Percentiles rank a stretch among this genome's conserved stretches.
Evolutionary conservation across 1,284 basidiomycete genomes (phyloP).

Genomic region (Moesziomyces globuligerus): DNA sequence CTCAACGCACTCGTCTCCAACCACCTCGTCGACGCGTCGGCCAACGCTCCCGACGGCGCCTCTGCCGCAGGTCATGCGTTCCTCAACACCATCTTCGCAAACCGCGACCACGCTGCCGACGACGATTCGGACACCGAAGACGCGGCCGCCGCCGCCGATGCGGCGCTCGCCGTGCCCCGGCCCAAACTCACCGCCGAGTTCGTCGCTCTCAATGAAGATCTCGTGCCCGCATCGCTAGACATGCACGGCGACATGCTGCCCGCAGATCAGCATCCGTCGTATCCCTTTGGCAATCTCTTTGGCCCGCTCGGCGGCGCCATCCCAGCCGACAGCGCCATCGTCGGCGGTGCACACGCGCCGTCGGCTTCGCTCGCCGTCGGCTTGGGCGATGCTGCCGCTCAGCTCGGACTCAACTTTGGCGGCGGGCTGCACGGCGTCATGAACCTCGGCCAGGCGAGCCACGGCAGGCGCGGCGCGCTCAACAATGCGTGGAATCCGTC

Average conservation of each 20-base stretch:
- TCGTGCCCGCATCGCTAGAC: constrained; percentile 54
- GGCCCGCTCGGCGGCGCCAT: constrained; percentile 35
- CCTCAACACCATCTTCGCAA: constrained; percentile 30
- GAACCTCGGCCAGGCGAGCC: constrained; percentile 28
- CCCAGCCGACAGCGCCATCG: constrained; percentile 39
- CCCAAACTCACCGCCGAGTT: constrained; percentile 41
- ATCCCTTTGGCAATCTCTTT: constrained; percentile 56
- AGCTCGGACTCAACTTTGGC: constrained; percentile 33
- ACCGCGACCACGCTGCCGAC: constrained; percentile 25
- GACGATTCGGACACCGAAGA: constrained; percentile 31
- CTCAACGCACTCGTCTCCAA: constrained; percentile 45
- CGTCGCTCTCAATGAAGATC: constrained; percentile 49
- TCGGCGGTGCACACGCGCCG: constrained; percentile 18
- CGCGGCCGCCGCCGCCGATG: constrained; percentile 7
- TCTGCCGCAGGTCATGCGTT: constrained; percentile 21
- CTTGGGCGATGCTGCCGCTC: constrained; percentile 24
- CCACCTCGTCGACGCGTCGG: constrained; percentile 35
- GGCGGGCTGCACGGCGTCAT: constrained; percentile 33
- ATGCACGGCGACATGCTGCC: constrained; percentile 59
- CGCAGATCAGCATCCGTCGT: constrained; percentile 58
- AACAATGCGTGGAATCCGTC: constrained; percentile 32
- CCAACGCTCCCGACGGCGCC: constrained; percentile 19
- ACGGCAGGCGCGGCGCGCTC: constrained; percentile 32
- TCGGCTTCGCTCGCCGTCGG: constrained; percentile 1
- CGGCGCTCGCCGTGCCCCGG: constrained; percentile 18